Percentiles rank a stretch among this genome's conserved stretches.
Evolutionary conservation across 169 alveolate species (phyloP).

Genomic region (Babesia ovis): DNA sequence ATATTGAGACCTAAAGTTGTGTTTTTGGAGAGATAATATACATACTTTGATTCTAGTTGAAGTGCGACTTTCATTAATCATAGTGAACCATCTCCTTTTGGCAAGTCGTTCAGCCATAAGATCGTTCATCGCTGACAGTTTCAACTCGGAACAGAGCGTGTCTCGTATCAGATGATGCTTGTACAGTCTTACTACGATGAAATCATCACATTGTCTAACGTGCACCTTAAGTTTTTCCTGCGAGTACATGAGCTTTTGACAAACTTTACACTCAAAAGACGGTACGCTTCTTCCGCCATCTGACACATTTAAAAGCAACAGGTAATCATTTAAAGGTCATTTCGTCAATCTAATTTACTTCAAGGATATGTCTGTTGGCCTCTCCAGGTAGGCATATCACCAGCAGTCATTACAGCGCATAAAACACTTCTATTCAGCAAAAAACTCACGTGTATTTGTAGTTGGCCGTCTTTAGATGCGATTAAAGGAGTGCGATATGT

Average conservation of each 20-base stretch:
- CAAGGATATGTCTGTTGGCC: no score
- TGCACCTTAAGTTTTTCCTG: slow-evolving; percentile 66
- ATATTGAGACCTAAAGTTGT: slow-evolving; percentile 34
- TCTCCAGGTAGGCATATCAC: no score
- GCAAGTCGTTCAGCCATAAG: slow-evolving; percentile 39
- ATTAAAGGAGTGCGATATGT: slow-evolving; percentile 35
- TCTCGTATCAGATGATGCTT: neutral
- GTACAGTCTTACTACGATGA: slow-evolving; percentile 25
- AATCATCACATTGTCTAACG: slow-evolving; percentile 64
- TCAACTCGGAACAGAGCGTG: slow-evolving; percentile 16
- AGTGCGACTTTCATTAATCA: slow-evolving; percentile 31
- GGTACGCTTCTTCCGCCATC: no score
- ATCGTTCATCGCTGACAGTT: slow-evolving; percentile 29
- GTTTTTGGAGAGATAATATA: neutral
- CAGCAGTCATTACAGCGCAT: no score
- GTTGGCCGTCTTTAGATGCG: slow-evolving; percentile 25
- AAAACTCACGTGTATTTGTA: slow-evolving; percentile 41
- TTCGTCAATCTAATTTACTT: no score
- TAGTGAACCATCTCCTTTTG: slow-evolving; percentile 50
- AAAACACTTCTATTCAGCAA: neutral
- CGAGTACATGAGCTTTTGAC: no score
- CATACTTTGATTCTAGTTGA: slow-evolving; percentile 41
- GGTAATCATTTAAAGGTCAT: no score
- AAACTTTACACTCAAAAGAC: no score
- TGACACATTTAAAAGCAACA: no score